phyloP scores from a whole-genome alignment of 2,329 filamentous ascomycete genomes.

The Colletotrichum shisoi region DNA sequence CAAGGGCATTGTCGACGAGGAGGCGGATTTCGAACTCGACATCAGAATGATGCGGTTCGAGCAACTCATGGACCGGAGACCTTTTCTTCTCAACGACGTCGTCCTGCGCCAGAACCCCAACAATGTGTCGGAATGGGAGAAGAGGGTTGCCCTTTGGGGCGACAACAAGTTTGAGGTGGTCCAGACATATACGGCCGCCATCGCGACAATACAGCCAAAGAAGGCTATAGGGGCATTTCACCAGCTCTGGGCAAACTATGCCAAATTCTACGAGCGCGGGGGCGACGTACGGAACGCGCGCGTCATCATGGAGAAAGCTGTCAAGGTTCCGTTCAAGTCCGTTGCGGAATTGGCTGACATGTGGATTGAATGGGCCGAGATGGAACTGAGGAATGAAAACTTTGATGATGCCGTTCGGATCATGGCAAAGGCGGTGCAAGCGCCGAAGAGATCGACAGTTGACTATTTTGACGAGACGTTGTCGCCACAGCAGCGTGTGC shows the following conservation, averaged over 20 bases:
- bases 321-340: constrained; percentile 97
- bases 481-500: constrained; percentile 92
- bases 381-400: constrained; percentile 95
- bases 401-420: constrained; percentile 94
- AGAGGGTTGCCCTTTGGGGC: constrained; percentile 93
- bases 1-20: constrained; percentile 77
- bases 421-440: constrained; percentile 96
- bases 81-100: constrained; percentile 96
- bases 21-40: constrained; percentile 92
- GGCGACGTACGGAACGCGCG: constrained; percentile 85
- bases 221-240: constrained; percentile 93
- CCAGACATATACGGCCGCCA: constrained; percentile 92
- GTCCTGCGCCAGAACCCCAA: constrained; percentile 94
- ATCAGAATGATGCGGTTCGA: constrained; percentile 98
- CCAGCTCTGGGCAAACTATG: constrained; percentile 95
- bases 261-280: constrained; percentile 92
- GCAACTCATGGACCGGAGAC: constrained; percentile 94
- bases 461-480: constrained; percentile 98
- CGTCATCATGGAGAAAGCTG: constrained; percentile 95
- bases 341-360: constrained; percentile 97
- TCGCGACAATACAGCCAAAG: constrained; percentile 90
- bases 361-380: constrained; percentile 99
- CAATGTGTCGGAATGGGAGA: constrained; percentile 96
- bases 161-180: constrained; percentile 91
- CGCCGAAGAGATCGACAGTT: constrained; percentile 97